Conservation (phyloP, 331 rosid genomes). For the Saraca asoca region DNA sequence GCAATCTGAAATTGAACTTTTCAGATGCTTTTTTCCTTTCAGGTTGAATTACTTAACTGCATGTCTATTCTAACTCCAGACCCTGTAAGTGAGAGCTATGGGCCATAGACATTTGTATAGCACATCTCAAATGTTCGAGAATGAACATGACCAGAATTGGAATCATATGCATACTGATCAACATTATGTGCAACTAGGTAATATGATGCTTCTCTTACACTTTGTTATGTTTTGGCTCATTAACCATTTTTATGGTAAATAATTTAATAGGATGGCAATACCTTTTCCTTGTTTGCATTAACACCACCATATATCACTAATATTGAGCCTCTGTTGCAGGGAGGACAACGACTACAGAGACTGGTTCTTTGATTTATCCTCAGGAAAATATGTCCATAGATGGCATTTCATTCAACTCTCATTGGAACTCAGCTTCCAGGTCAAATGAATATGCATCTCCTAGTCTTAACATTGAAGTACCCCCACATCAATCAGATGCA, state of each 20-base stretch:
- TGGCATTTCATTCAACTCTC: conserved; percentile 54
- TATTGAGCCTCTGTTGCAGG: conserved; percentile 47
- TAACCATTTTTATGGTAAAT: neutral
- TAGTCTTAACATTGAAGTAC: conserved; percentile 51
- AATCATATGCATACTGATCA: conserved; percentile 69
- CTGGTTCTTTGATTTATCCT: conserved; percentile 58
- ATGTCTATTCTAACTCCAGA: conserved; percentile 29
- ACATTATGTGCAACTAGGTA: conserved; percentile 64
- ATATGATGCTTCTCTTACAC: conserved; percentile 33
- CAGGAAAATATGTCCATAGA: conserved; percentile 59
- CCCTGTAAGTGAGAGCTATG: conserved; percentile 52
- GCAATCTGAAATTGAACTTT: conserved; percentile 31
- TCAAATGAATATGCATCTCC: conserved; percentile 65
- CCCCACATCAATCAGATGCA: conserved; percentile 62
- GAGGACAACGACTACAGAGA: conserved; percentile 57
- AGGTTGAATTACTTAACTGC: conserved; percentile 38
- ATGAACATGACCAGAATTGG: conserved; percentile 80
- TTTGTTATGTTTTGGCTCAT: conserved; percentile 17
- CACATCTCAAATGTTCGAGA: conserved; percentile 63
- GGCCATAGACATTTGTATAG: conserved; percentile 74
- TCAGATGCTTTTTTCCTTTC: conserved; percentile 34
- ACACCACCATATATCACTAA: conserved; percentile 23
- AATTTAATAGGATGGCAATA: neutral
- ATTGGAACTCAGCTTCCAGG: conserved; percentile 60
- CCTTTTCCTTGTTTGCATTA: neutral